Evolutionary conservation across 768 basidiomycete species (phyloP).

Genomic region (Arthromyces matolae): DNA sequence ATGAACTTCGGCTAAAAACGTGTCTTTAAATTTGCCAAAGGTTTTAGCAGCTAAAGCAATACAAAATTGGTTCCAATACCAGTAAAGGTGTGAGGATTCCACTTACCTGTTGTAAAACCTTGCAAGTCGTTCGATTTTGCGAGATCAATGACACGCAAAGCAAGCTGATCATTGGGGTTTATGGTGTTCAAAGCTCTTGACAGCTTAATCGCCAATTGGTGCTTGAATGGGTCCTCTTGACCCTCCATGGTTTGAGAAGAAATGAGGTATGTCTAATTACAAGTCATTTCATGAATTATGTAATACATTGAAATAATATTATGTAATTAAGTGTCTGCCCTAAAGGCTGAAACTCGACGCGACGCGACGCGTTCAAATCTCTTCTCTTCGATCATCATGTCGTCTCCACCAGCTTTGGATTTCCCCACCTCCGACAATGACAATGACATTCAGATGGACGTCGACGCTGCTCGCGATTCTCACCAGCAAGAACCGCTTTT

Average conservation of each 20-base stretch:
- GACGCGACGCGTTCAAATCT: constrained; percentile 45
- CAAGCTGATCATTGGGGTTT: constrained; percentile 82
- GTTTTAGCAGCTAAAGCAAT: constrained; percentile 56
- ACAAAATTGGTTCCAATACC: constrained; percentile 3
- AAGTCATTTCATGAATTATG: too few relatives aligned
- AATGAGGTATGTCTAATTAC: too few relatives aligned
- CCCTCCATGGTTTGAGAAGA: constrained; percentile 6
- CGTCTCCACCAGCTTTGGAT: constrained; percentile 60
- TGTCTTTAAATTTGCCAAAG: constrained; percentile 85
- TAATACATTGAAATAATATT: too few relatives aligned
- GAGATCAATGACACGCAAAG: constrained; percentile 74
- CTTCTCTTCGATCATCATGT: constrained; percentile 39
- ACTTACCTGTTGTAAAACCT: constrained; percentile 66
- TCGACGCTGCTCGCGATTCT: constrained; percentile 32
- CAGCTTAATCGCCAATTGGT: constrained; percentile 73
- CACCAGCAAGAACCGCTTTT: constrained; percentile 47
- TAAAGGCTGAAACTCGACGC: constrained; percentile 46
- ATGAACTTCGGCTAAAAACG: constrained; percentile 75
- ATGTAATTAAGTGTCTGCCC: too few relatives aligned
- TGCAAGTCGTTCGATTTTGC: constrained; percentile 64
- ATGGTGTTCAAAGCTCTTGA: constrained; percentile 76
- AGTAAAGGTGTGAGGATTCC: constrained; percentile 1
- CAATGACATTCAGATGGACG: constrained; percentile 54
- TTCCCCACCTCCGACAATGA: constrained; percentile 63
- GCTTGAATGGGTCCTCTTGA: constrained; percentile 46